phyloP scores from a whole-genome alignment of 495 filamentous ascomycete species.

The Hypomontagnella submonticulosa region DNA sequence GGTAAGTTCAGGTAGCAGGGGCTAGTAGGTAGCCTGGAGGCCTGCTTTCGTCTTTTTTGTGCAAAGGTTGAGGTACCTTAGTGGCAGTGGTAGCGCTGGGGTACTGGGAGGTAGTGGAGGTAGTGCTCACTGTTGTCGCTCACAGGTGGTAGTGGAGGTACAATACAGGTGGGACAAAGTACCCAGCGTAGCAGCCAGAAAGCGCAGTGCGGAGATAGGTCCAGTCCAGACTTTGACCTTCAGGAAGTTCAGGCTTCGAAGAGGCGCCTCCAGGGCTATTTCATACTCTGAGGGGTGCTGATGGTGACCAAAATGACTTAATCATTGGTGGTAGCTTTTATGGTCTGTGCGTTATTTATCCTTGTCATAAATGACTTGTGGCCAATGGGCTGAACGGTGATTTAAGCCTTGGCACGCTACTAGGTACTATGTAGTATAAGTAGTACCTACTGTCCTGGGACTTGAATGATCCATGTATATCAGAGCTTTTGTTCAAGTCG shows the following conservation, averaged over 20 bases:
- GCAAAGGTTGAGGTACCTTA: constrained; percentile 30
- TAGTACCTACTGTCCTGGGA: no score
- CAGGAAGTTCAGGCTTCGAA: constrained; percentile 13
- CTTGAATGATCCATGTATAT: no score
- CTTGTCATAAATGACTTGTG: constrained; percentile 13
- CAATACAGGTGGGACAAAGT: constrained; percentile 16
- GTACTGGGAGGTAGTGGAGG: constrained; percentile 9
- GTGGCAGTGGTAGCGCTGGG: constrained; percentile 12
- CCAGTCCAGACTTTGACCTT: constrained; percentile 36
- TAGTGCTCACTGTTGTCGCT: background rate
- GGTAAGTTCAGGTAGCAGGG: no score
- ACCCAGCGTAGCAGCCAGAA: constrained; percentile 33
- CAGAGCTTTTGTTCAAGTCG: no score
- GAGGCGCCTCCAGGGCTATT: constrained; percentile 17
- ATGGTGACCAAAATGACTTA: constrained; percentile 20
- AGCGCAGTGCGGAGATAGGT: constrained; percentile 29
- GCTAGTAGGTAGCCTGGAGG: background rate
- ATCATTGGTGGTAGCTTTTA: background rate
- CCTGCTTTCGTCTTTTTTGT: constrained; percentile 32
- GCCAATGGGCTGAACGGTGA: constrained; percentile 29
- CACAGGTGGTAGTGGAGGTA: constrained; percentile 8
- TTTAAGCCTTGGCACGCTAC: constrained; percentile 8
- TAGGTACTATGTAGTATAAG: background rate
- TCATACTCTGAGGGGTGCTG: background rate
- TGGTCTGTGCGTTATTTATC: constrained; percentile 26